Conservation (phyloP, 164 flowering plant species). For the Berberis thunbergii region DNA sequence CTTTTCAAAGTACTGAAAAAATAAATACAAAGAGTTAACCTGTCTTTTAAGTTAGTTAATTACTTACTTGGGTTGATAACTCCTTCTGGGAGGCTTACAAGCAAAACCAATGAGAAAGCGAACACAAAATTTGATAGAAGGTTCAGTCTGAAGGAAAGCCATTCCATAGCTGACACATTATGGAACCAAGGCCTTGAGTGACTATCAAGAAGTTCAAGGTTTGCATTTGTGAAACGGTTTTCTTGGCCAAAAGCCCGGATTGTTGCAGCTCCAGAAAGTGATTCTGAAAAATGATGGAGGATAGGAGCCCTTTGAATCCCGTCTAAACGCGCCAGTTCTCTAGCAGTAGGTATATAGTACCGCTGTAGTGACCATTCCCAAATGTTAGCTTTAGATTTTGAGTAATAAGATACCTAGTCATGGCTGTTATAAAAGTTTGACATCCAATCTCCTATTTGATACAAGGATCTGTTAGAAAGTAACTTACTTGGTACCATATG, state of each 20-base stretch:
- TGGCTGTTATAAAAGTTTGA: background rate
- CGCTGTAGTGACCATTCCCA: conserved; percentile 30
- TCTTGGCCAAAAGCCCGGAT: conserved; percentile 80
- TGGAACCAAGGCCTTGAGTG: conserved; percentile 94
- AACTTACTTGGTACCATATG: conserved; percentile 87
- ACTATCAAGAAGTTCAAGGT: conserved; percentile 51
- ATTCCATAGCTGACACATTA: conserved; percentile 87
- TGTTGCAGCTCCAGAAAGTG: conserved; percentile 80
- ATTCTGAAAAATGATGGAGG: conserved; percentile 92
- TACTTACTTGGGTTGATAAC: conserved; percentile 82
- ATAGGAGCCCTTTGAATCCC: conserved; percentile 81
- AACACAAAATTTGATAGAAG: conserved; percentile 77
- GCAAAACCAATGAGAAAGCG: conserved; percentile 71
- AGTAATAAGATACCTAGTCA: background rate
- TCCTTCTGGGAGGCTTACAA: conserved; percentile 89
- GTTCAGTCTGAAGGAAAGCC: conserved; percentile 87
- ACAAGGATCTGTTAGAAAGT: background rate
- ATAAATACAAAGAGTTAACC: no score
- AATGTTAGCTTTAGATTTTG: conserved; percentile 3
- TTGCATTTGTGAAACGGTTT: conserved; percentile 46
- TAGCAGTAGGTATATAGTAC: conserved; percentile 85
- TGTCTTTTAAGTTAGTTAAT: background rate
- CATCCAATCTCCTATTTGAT: background rate
- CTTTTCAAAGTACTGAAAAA: no score
- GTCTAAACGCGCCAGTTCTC: conserved; percentile 81